Base-by-base conservation (phyloP, 495 filamentous ascomycete genomes). In the Penicillium fimorum region DNA sequence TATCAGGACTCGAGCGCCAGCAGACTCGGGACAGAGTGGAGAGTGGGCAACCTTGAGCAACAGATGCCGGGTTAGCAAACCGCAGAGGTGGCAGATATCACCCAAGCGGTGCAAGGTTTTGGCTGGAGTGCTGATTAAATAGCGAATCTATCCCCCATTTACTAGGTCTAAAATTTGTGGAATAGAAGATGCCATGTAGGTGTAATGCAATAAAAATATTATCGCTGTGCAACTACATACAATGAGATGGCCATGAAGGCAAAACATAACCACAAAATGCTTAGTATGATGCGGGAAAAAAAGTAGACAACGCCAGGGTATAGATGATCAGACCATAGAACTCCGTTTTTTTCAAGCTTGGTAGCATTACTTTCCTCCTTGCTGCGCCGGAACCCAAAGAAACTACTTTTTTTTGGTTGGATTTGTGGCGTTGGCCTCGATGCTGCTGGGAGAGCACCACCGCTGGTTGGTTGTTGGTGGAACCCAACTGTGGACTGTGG, bases 271-370 rank as follows among this genome's bases (percentile, higher is more conserved):
- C 33, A 27, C 22, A 30, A 49, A 29, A 50, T 50, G 47, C 47
- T 20, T 1, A 33, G 29, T 33, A 20, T 33, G 29, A 43, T 7
- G n/a, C 35, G 0, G 15, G 7, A 8, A n/a, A 15, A 15, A 44
- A 50, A 50, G 6, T 3, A 15, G 47, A 51, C 51, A 56, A 55
- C 29, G 32, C 32, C 30, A 58, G 64, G 61, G 58, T 66, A 65
- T 62, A 60, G 32, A 27, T 42, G 46, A 61, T 74, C 64, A 83
- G 65, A 81, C 82, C 67, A 82, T 78, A 22, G 77, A 75, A 68
- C 79, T 82, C 62, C 73, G 67, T 83, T 81, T 67, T 79, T 82
- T 20, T 61, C 63, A 54, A 83, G 47, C 60, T 73, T 74, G 15
- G 55, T 63, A n/a, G 67, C 59, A 8, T 69, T 66, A 18, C 55